These are phyloP conservation scores for Ploettnerulaceae sp. DNA, from an alignment of 2,329 filamentous ascomycete genomes.

Conservation along the genomic window DNA sequence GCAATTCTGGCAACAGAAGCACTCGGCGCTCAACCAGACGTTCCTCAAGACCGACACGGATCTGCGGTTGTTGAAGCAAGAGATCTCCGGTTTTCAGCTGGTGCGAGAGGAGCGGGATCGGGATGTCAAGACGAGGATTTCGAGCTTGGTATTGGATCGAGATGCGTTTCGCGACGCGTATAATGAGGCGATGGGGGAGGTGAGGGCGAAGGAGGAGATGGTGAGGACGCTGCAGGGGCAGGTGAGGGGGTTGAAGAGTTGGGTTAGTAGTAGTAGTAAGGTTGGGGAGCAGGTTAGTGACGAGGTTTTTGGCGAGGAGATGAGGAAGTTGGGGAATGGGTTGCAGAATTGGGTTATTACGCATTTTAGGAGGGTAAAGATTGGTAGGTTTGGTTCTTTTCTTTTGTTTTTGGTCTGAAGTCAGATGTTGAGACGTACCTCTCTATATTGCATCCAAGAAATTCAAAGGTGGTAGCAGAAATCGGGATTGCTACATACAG, in stretches of 20 bases:
- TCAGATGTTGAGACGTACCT: background rate
- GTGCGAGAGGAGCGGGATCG: conserved; percentile 38
- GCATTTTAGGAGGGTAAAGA: conserved; percentile 59
- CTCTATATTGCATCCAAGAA: too few relatives aligned
- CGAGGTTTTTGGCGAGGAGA: conserved; percentile 58
- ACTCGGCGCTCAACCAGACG: conserved; percentile 48
- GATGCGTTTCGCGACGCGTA: conserved; percentile 43
- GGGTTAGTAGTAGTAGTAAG: conserved; percentile 62
- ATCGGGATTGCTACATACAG: background rate
- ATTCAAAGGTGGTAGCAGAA: background rate
- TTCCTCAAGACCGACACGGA: conserved; percentile 49
- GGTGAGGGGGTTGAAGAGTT: conserved; percentile 64
- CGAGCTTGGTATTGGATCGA: conserved; percentile 29
- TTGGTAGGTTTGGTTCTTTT: conserved; percentile 34
- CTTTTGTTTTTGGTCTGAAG: background rate
- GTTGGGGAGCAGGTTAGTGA: conserved; percentile 58
- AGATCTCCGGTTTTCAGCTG: conserved; percentile 46
- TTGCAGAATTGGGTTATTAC: conserved; percentile 71
- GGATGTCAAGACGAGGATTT: conserved; percentile 30
- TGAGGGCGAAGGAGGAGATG: conserved; percentile 51
- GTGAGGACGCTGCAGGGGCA: conserved; percentile 51
- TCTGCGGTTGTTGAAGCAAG: conserved; percentile 45
- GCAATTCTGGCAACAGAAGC: conserved; percentile 54
- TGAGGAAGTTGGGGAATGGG: conserved; percentile 59
- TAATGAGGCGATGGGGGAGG: conserved; percentile 43